A percentile compares a stretch with the other conserved stretches of the same genome.
Conservation (phyloP, 441 rosid genomes). For the Jatropha podagrica region DNA sequence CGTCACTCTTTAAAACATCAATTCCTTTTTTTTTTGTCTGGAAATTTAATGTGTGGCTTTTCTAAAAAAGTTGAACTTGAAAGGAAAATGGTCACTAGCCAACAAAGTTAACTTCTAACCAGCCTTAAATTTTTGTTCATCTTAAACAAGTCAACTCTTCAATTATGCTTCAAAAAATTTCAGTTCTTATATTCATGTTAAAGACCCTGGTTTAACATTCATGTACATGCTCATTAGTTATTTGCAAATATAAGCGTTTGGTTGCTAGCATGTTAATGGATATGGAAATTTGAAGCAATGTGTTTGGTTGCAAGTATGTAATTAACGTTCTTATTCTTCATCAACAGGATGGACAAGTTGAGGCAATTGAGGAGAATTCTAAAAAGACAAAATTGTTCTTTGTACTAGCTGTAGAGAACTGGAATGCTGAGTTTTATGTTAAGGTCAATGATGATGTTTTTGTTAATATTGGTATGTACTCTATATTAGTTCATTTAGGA, state of each 20-base stretch:
- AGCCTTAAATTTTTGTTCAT: neutral
- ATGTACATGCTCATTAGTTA: neutral
- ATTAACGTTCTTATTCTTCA: conserved; percentile 19
- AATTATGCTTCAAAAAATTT: neutral
- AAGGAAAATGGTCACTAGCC: neutral
- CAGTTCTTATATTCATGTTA: conserved; percentile 3
- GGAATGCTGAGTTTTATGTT: conserved; percentile 90
- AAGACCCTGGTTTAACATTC: neutral
- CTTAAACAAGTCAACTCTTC: neutral
- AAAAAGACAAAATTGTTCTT: conserved; percentile 67
- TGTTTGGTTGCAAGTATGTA: neutral
- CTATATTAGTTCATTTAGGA: conserved; percentile 14
- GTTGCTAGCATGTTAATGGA: conserved; percentile 12
- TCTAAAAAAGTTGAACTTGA: conserved; percentile 5
- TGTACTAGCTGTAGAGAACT: conserved; percentile 57
- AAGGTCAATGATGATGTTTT: conserved; percentile 91
- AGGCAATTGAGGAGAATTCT: conserved; percentile 60
- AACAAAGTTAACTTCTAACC: neutral
- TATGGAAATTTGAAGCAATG: conserved; percentile 6
- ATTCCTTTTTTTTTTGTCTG: neutral
- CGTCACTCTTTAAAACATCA: conserved; percentile 1
- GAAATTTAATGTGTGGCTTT: neutral
- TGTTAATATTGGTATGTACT: conserved; percentile 73
- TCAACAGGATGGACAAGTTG: conserved; percentile 66
- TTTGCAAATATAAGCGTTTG: neutral